These are phyloP conservation scores for Plantago coronopus DNA, from an alignment of 305 asterid genomes.

Conservation along the genomic window DNA sequence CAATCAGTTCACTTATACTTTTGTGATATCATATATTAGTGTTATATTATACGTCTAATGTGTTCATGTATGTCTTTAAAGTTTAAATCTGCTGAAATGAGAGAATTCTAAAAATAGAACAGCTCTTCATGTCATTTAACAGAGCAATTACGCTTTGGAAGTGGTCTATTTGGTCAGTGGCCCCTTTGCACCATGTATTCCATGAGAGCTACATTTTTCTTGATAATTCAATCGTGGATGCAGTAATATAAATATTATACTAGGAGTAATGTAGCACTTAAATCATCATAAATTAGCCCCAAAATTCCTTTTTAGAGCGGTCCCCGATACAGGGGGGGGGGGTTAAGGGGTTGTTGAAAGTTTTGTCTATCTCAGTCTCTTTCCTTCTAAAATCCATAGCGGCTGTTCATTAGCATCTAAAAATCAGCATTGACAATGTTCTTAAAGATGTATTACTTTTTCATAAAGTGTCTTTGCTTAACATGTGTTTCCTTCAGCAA, in stretches of 20 bases:
- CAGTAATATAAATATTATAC: background rate
- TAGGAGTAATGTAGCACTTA: too few relatives aligned
- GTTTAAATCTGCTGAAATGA: background rate
- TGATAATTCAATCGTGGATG: background rate
- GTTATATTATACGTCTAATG: too few relatives aligned
- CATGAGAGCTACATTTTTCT: background rate
- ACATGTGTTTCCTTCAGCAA: background rate
- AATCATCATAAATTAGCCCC: too few relatives aligned
- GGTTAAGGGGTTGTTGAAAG: background rate
- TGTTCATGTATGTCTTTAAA: too few relatives aligned
- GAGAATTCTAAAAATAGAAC: background rate
- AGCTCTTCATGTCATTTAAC: background rate
- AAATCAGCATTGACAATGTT: background rate
- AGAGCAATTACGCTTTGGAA: background rate
- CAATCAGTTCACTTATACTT: background rate
- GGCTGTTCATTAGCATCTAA: background rate
- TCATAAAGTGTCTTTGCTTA: too few relatives aligned
- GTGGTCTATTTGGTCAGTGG: background rate
- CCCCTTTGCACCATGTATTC: background rate
- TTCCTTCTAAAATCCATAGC: background rate
- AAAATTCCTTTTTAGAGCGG: too few relatives aligned
- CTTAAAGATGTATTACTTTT: background rate
- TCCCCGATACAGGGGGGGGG: too few relatives aligned
- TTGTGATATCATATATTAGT: background rate
- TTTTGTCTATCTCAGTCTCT: background rate